Conservation (phyloP, 2,329 filamentous ascomycete genomes). For the Fusarium sp. region DNA sequence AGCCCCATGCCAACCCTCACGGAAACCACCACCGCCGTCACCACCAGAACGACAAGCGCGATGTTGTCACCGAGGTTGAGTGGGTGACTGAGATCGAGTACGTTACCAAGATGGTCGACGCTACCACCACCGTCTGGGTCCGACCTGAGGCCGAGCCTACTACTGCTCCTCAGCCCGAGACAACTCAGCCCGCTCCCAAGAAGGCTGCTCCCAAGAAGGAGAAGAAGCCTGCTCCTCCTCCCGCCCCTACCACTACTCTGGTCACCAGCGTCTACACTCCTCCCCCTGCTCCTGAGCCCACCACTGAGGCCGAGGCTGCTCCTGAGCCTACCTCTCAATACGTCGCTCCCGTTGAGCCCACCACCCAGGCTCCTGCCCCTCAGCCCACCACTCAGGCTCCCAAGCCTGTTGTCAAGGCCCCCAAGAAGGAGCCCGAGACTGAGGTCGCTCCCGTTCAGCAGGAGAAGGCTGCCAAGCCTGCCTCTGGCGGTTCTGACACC, state of each 20-base stretch:
- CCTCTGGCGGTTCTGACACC: conserved; percentile 30
- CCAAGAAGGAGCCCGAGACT: conserved; percentile 26
- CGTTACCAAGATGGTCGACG: conserved; percentile 60
- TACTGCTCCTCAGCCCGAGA: conserved; percentile 28
- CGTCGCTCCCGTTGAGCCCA: conserved; percentile 36
- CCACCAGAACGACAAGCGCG: conserved; percentile 50
- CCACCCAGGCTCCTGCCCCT: conserved; percentile 29
- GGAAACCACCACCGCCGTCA: conserved; percentile 53
- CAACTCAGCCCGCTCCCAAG: conserved; percentile 23
- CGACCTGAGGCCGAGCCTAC: conserved; percentile 46
- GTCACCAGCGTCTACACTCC: conserved; percentile 34
- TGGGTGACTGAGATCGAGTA: conserved; percentile 61
- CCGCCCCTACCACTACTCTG: conserved; percentile 35
- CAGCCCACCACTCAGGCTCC: conserved; percentile 1
- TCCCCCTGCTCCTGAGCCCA: conserved; percentile 28
- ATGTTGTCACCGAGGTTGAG: conserved; percentile 58
- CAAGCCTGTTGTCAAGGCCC: conserved; percentile 16
- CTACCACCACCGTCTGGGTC: conserved; percentile 58
- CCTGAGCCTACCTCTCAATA: conserved; percentile 22
- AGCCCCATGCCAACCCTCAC: conserved; percentile 53
- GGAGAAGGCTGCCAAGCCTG: conserved; percentile 29
- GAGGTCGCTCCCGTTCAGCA: conserved; percentile 26
- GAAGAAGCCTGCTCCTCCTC: conserved; percentile 33
- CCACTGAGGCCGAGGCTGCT: conserved; percentile 15
- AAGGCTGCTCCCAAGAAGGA: conserved; percentile 27